Evolutionary conservation across 495 filamentous ascomycete genomes (phyloP).

Genomic region (Daldinia vernicosa): DNA sequence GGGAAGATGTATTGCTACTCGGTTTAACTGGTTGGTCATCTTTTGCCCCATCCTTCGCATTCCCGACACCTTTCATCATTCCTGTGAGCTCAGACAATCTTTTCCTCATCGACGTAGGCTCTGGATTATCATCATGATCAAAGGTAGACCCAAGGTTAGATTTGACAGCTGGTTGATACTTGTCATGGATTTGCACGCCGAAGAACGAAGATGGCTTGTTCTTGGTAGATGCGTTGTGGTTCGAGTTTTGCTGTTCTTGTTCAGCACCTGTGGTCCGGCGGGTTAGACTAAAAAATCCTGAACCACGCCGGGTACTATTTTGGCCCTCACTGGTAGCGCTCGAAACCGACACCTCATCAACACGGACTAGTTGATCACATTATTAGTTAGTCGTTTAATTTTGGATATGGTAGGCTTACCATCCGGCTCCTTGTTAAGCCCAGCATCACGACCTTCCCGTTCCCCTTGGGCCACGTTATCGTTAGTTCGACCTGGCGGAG

Average conservation of each 20-base stretch:
- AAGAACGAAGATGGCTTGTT: conserved; percentile 34
- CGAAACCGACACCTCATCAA: conserved; percentile 39
- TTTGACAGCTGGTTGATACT: conserved; percentile 39
- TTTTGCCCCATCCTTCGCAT: conserved; percentile 43
- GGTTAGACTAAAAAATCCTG: conserved; percentile 33
- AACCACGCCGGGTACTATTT: conserved; percentile 32
- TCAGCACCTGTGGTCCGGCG: conserved; percentile 31
- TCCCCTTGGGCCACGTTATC: conserved; percentile 9
- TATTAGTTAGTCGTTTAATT: not conserved
- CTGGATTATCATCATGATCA: conserved; percentile 39
- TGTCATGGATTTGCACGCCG: conserved; percentile 19
- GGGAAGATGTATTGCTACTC: conserved; percentile 17
- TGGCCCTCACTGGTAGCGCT: conserved; percentile 39
- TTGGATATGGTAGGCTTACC: conserved; percentile 18
- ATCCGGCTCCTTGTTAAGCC: conserved; percentile 34
- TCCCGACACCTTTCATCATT: conserved; percentile 46
- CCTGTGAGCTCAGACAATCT: conserved; percentile 45
- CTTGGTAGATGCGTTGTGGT: conserved; percentile 23
- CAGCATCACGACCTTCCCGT: conserved; percentile 6
- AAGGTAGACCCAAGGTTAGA: conserved; percentile 29
- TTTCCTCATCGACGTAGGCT: conserved; percentile 37
- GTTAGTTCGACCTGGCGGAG: conserved; percentile 26
- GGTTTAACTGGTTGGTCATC: conserved; percentile 42
- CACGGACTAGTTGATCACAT: conserved; percentile 20
- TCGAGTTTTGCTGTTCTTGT: conserved; percentile 12